A percentile compares a stretch with the other conserved stretches of the same genome.
These are phyloP conservation scores for Starmera dryadoides DNA, from an alignment of 805 yeast species.

Conservation along the genomic window DNA sequence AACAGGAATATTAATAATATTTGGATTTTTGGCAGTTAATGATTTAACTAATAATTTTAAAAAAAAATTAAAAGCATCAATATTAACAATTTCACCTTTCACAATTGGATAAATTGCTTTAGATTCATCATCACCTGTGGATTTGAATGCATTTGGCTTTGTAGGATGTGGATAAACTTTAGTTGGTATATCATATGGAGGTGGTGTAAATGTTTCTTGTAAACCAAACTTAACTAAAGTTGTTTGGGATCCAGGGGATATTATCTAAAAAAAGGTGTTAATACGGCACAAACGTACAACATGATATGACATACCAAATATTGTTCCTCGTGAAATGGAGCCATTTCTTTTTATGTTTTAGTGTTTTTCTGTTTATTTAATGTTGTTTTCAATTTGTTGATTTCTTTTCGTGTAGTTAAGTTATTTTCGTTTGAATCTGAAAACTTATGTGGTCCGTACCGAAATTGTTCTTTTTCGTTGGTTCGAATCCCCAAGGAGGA, in stretches of 20 bases:
- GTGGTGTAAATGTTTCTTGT: slow-evolving; percentile 65
- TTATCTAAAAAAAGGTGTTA: slow-evolving; percentile 29
- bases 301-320: slow-evolving; percentile 14
- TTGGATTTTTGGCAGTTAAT: slow-evolving; percentile 25
- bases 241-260: slow-evolving; percentile 71
- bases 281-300: neutral
- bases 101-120: slow-evolving; percentile 54
- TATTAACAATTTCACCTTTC: slow-evolving; percentile 56
- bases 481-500: too few species aligned
- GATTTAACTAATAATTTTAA: slow-evolving; percentile 40
- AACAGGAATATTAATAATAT: slow-evolving; percentile 52
- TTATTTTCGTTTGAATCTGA: too few species aligned
- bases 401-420: too few species aligned
- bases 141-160: slow-evolving; percentile 24
- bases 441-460: too few species aligned
- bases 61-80: slow-evolving; percentile 64
- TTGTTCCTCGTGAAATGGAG: slow-evolving; percentile 22
- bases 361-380: neutral
- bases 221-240: slow-evolving; percentile 80
- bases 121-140: slow-evolving; percentile 26
- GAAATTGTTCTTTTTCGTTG: too few species aligned
- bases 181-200: slow-evolving; percentile 73
- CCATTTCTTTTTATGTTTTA: slow-evolving; percentile 9
- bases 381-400: too few species aligned
- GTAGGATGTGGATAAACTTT: slow-evolving; percentile 48